Conservation (phyloP, 768 basidiomycete species). For the Mycena rebaudengoi region DNA sequence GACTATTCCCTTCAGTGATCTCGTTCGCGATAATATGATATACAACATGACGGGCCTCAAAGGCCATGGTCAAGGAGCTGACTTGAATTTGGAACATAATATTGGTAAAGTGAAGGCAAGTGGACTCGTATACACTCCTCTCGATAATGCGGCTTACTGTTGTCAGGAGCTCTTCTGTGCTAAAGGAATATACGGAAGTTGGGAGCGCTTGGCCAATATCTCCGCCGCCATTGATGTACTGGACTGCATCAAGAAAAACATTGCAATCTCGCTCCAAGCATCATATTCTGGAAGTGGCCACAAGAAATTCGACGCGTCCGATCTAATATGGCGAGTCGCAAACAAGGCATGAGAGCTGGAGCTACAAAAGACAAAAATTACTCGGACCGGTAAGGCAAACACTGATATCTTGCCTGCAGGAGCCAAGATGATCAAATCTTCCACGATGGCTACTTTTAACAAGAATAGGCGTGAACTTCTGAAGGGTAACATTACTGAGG, state of each 20-base stretch:
- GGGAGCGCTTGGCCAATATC: slow-evolving; percentile 42
- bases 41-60: slow-evolving; percentile 33
- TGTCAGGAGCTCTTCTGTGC: slow-evolving; percentile 22
- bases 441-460: slow-evolving; percentile 42
- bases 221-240: slow-evolving; percentile 38
- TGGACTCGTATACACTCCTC: too few species aligned
- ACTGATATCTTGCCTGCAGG: slow-evolving; percentile 26
- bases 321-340: slow-evolving; percentile 32
- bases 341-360: slow-evolving; percentile 25
- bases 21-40: slow-evolving; percentile 47
- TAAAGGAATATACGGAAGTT: slow-evolving; percentile 41
- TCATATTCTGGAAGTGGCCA: slow-evolving; percentile 39
- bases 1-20: slow-evolving; percentile 35
- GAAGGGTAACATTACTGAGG: slow-evolving; percentile 12
- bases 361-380: slow-evolving; percentile 17
- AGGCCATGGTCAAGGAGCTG: slow-evolving; percentile 41
- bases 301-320: slow-evolving; percentile 21
- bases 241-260: slow-evolving; percentile 35
- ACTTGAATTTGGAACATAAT: slow-evolving; percentile 48
- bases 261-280: slow-evolving; percentile 20
- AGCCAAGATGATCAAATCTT: slow-evolving; percentile 29
- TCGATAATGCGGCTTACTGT: not conserved
- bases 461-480: slow-evolving; percentile 33
- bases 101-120: slow-evolving; percentile 42
- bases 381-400: not conserved